A percentile compares a stretch with the other conserved stretches of the same genome.
These are phyloP conservation scores for Candida tunisiensis DNA, from an alignment of 1,139 yeast genomes.

Conservation along the genomic window DNA sequence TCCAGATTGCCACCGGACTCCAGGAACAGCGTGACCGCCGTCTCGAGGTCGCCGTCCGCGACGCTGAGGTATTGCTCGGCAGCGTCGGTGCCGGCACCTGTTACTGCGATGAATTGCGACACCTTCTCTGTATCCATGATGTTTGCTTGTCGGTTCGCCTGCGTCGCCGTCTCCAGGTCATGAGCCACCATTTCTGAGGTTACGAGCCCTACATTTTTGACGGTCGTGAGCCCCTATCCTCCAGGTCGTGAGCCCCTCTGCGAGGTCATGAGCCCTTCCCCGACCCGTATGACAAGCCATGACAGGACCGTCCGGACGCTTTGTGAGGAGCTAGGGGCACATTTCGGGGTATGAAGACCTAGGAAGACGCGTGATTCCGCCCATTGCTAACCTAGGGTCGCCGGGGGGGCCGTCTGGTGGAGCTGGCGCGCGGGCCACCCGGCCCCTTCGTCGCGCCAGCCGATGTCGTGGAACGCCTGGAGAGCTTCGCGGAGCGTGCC, in stretches of 20 bases:
- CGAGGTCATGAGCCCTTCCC: neutral
- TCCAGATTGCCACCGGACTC: slow-evolving; percentile 44
- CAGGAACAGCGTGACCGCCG: slow-evolving; percentile 71
- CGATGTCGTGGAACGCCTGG: too few species aligned
- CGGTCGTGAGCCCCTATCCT: neutral
- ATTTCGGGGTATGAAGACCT: too few species aligned
- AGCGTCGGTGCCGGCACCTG: slow-evolving; percentile 52
- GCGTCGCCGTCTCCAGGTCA: neutral
- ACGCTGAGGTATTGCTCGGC: slow-evolving; percentile 73
- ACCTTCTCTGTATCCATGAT: slow-evolving; percentile 29
- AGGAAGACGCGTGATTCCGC: too few species aligned
- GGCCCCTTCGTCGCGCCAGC: too few species aligned
- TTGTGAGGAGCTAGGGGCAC: neutral
- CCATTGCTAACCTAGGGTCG: too few species aligned
- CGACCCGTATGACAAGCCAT: neutral
- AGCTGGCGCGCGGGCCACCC: too few species aligned
- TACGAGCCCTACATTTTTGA: neutral
- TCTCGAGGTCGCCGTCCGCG: slow-evolving; percentile 63
- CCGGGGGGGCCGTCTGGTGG: too few species aligned
- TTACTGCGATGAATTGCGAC: slow-evolving; percentile 69
- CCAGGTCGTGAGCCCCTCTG: neutral
- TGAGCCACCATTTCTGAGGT: neutral
- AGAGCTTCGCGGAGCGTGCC: neutral
- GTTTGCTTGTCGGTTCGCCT: neutral
- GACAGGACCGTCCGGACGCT: neutral